Evolutionary conservation across 2,329 filamentous ascomycete species (phyloP).

Genomic region (Geosmithia morbida): DNA sequence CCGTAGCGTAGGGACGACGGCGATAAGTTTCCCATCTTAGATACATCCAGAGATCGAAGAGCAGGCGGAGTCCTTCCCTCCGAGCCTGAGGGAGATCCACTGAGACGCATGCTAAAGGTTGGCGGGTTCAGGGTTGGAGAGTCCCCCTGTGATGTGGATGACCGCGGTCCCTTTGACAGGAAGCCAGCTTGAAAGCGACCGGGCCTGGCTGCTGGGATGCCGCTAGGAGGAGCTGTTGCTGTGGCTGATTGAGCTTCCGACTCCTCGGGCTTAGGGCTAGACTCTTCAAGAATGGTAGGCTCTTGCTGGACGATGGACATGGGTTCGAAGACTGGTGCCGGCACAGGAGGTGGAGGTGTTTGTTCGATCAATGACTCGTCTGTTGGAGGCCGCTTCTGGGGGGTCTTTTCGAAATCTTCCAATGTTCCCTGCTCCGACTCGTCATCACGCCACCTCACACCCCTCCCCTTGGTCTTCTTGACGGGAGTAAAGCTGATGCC

Average conservation of each 20-base stretch:
- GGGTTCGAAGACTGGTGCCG: background rate
- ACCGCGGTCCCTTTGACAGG: slow-evolving; percentile 41
- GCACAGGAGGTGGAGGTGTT: slow-evolving; percentile 30
- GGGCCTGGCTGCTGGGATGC: slow-evolving; percentile 30
- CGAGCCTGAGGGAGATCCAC: slow-evolving; percentile 9
- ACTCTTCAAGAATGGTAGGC: slow-evolving; percentile 24
- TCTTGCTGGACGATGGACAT: slow-evolving; percentile 3
- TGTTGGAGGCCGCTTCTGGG: slow-evolving; percentile 48
- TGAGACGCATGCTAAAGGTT: slow-evolving; percentile 40
- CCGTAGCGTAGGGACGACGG: slow-evolving; percentile 14
- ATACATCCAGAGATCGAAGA: slow-evolving; percentile 33
- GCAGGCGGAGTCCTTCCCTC: slow-evolving; percentile 9
- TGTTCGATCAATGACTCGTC: slow-evolving; percentile 25
- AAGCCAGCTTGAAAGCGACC: slow-evolving; percentile 84
- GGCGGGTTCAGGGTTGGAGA: slow-evolving; percentile 47
- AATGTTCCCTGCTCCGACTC: slow-evolving; percentile 68
- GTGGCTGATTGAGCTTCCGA: slow-evolving; percentile 16
- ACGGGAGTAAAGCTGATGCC: slow-evolving; percentile 69
- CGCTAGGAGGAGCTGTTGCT: slow-evolving; percentile 4
- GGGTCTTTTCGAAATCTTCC: slow-evolving; percentile 85
- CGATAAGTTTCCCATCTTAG: slow-evolving; percentile 34
- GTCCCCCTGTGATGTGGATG: slow-evolving; percentile 28
- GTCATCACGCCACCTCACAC: slow-evolving; percentile 88
- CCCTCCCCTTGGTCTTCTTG: slow-evolving; percentile 57
- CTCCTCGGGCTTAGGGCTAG: slow-evolving; percentile 45